A percentile compares a stretch with the other conserved stretches of the same genome.
These are phyloP conservation scores for Paraconiothyrium brasiliense DNA, from an alignment of 2,329 filamentous ascomycete species.

Conservation along the genomic window DNA sequence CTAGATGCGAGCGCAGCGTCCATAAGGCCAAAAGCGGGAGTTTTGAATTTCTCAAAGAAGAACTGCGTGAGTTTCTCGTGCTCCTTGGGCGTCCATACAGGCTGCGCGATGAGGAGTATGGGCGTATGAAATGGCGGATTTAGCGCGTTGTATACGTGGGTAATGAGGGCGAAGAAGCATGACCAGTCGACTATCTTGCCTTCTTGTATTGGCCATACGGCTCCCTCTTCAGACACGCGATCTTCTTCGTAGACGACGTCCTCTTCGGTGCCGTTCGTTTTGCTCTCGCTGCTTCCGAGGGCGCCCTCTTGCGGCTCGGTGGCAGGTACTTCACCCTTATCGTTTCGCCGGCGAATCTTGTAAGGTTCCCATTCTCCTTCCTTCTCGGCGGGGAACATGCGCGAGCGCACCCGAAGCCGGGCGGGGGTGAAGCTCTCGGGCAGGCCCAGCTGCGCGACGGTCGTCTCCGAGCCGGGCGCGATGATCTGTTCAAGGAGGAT, in stretches of 20 bases:
- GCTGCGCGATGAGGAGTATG: slow-evolving; percentile 87
- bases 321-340: slow-evolving; percentile 37
- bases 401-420: slow-evolving; percentile 84
- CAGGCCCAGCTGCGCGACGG: slow-evolving; percentile 88
- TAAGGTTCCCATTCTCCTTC: slow-evolving; percentile 83
- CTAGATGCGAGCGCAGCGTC: slow-evolving; percentile 85
- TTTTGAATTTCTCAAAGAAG: slow-evolving; percentile 97
- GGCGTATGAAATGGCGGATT: slow-evolving; percentile 94
- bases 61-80: slow-evolving; percentile 90
- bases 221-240: slow-evolving; percentile 84
- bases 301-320: slow-evolving; percentile 42
- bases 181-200: slow-evolving; percentile 90
- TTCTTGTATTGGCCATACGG: slow-evolving; percentile 83
- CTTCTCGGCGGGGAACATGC: slow-evolving; percentile 88
- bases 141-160: slow-evolving; percentile 88
- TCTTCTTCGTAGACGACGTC: slow-evolving; percentile 84
- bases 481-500: slow-evolving; percentile 62
- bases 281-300: slow-evolving; percentile 30
- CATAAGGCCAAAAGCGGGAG: slow-evolving; percentile 88
- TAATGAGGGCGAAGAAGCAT: slow-evolving; percentile 91
- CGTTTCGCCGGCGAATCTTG: slow-evolving; percentile 69
- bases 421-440: slow-evolving; percentile 91
- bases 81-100: slow-evolving; percentile 88
- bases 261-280: slow-evolving; percentile 61
- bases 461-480: slow-evolving; percentile 86